A percentile compares a stretch with the other conserved stretches of the same genome.
Evolutionary conservation across 2,329 filamentous ascomycete genomes (phyloP).

Genomic region (Fusarium annulatum): DNA sequence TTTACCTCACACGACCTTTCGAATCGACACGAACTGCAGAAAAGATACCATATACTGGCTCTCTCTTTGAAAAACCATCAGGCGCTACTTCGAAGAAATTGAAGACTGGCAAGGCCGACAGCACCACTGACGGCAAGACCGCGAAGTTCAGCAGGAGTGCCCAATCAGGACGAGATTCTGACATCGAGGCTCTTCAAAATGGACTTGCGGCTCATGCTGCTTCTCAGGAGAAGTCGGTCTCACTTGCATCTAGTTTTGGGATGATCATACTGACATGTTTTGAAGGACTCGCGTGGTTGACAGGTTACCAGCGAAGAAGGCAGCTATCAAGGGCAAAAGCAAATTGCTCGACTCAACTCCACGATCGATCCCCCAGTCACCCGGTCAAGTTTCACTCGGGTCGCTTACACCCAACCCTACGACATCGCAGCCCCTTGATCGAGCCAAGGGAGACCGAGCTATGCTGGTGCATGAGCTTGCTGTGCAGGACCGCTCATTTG

Average conservation of each 20-base stretch:
- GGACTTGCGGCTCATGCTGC: constrained; percentile 52
- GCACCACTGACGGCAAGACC: constrained; percentile 46
- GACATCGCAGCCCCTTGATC: constrained; percentile 62
- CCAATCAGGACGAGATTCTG: constrained; percentile 58
- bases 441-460: constrained; percentile 63
- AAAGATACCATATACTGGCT: constrained; percentile 63
- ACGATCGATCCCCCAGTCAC: constrained; percentile 63
- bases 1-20: constrained; percentile 66
- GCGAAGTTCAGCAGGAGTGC: constrained; percentile 49
- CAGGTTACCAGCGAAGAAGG: constrained; percentile 50
- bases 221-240: constrained; percentile 51
- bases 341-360: constrained; percentile 56
- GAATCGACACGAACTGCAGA: constrained; percentile 59
- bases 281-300: constrained; percentile 51
- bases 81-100: constrained; percentile 28
- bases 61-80: constrained; percentile 59
- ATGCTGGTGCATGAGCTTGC: constrained; percentile 72
- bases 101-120: constrained; percentile 48
- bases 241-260: constrained; percentile 18
- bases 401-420: constrained; percentile 65
- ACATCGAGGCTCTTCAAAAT: constrained; percentile 62
- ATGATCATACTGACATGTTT: constrained; percentile 44
- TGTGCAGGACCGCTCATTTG: constrained; percentile 61
- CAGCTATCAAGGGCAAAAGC: constrained; percentile 53
- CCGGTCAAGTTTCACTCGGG: constrained; percentile 63